Evolutionary conservation across 345 rosid species (phyloP), one percentile per base, ranked within the genome.

Genomic region (Salix arbutifolia): DNA sequence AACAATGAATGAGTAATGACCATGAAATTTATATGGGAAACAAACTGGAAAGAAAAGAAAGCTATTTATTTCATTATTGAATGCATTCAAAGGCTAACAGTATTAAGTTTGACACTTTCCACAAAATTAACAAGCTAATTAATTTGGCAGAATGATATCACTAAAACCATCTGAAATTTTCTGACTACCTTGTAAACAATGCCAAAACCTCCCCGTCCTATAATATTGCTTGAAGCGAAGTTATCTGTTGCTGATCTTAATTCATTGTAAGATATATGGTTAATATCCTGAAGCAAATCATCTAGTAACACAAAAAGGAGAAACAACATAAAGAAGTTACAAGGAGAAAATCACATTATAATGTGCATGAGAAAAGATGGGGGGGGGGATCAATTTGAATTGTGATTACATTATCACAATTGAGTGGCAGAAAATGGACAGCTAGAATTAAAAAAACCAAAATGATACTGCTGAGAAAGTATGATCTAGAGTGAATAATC

Each of bases 121-220:
- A 40, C 17, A 61, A 76, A n/a, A 21, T 21, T 28, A 69, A 69
- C 23, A n/a, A 18, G 18, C 30, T 5, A 60, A 72, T 60, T 67
- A 40, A 50, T 28, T 8, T 46, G 35, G 10, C 44, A 42, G n/a
- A 42, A 35, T 58, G 28, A 23, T n/a, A 76, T 28, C n/a, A 53
- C 23, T 19, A 65, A 23, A 67, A 35, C 76, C 79, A 76, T 62
- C 69, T 50, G 40, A 25, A 74, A 73, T 65, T 50, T 58, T 37
- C 38, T 38, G 65, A 37, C 37, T 70, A 90, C 93, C 93, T 88
- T 88, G 85, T 86, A 88, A 62, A 90, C 93, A 3, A 61, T 83
- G 74, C 93, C 93, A 21, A 90, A 90, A 61, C 91, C 93, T 74
- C 93, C 93, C 65, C 85, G 76, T 33, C 93, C 93, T 19, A 90